Evolutionary conservation across 2,329 filamentous ascomycete species (phyloP), one percentile per base, ranked within the genome.

Genomic region (Zymoseptoria tritici): DNA sequence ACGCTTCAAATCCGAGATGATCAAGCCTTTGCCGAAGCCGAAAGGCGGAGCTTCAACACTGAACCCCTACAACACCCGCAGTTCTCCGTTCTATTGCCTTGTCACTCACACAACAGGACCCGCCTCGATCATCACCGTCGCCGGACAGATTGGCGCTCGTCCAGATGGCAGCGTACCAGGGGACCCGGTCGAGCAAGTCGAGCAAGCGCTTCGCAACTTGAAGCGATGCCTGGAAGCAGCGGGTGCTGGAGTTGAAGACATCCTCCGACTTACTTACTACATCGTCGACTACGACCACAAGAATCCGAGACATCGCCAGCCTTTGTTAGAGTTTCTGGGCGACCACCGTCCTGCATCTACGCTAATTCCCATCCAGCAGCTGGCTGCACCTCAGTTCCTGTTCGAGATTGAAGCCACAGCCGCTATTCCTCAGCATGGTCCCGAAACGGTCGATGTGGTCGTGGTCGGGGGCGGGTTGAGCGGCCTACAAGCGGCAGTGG

Each of bases 401-500:
- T 68, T 70, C 50, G 68, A 71, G 57, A 62, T 71, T 49, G 69
- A 71, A 50, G 68, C 65, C 8, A 64, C 58, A 1, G 65, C 65
- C 2, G 64, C 63, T 9, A 62, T 66, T 11, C 64, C 66, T 16
- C 65, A 64, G 52, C n/a, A 51, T 8, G 24, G 49, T 20, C 21
- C 56, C 0, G 62, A 66, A 46, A 55, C 55, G 11, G 63, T 69
- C 11, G 71, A 73, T 62, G 70, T 72, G 13, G 65, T 72, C 0
- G 61, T 73, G 1, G 63, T 74, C 5, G 72, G 72, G 13, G 72
- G 71, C 16, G 72, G 72, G 0, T 62, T 73, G 6, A 66, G 63
- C 49, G 72, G 72, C 6, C 64, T 74, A 5, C 62, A 64, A 26
- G 64, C 72, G 13, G 71, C 72, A 13, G 59, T 66, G 6, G 64